A percentile compares a stretch with the other conserved stretches of the same genome.
Evolutionary conservation across 768 basidiomycete genomes (phyloP).

Genomic region (Rhodotorula kratochvilovae): DNA sequence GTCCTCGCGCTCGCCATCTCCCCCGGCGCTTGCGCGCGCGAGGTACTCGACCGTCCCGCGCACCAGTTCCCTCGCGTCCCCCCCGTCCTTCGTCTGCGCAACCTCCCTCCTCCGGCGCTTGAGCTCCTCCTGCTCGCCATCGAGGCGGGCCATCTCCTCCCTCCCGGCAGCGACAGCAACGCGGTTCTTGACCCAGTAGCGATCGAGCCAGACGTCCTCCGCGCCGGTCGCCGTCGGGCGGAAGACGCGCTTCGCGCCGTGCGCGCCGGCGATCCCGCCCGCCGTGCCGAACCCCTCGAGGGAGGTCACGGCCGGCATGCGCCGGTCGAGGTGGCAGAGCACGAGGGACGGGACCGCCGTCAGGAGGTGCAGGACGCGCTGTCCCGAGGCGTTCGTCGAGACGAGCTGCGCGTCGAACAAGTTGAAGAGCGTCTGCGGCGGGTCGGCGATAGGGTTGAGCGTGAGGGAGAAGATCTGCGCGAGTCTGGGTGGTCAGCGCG

Average conservation of each 20-base stretch:
- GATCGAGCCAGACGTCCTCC: conserved; percentile 19
- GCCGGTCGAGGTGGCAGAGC: not conserved
- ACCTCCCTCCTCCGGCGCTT: not conserved
- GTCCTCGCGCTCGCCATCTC: not conserved
- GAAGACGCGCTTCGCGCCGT: not conserved
- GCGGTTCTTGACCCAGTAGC: conserved; percentile 21
- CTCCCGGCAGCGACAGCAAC: not conserved
- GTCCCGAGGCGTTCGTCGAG: no score
- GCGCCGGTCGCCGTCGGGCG: not conserved
- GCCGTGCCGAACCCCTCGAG: not conserved
- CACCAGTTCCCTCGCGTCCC: conserved; percentile 10
- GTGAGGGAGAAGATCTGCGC: not conserved
- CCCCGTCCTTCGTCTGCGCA: not conserved
- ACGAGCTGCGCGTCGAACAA: conserved; percentile 11
- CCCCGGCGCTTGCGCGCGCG: not conserved
- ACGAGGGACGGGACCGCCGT: not conserved
- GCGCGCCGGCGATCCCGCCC: not conserved
- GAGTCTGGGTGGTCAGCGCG: no score
- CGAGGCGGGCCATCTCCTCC: not conserved
- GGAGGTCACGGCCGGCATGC: not conserved
- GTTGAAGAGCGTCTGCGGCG: conserved; percentile 1
- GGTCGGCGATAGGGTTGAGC: not conserved
- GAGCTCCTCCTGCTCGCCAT: not conserved
- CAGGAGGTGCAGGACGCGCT: not conserved
- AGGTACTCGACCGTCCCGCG: conserved; percentile 8